phyloP scores from a whole-genome alignment of 2,329 filamentous ascomycete species.

The Colletotrichum scovillei region DNA sequence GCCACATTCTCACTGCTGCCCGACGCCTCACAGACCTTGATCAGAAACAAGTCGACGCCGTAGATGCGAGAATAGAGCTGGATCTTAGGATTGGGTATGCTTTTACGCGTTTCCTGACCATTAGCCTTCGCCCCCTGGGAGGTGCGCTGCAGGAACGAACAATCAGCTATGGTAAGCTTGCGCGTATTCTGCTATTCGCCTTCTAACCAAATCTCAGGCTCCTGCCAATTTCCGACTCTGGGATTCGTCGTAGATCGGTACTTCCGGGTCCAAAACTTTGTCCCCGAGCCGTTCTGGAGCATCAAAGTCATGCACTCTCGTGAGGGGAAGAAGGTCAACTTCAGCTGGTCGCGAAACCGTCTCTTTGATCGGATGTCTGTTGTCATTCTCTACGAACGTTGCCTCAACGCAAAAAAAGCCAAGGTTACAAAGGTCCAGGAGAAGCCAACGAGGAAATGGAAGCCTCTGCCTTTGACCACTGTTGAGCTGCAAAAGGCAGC shows the following conservation, averaged over 20 bases:
- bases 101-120: conserved; percentile 89
- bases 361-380: conserved; percentile 90
- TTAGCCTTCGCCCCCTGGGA: conserved; percentile 79
- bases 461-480: conserved; percentile 91
- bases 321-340: conserved; percentile 82
- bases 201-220: conserved; percentile 61
- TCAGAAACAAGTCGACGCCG: conserved; percentile 86
- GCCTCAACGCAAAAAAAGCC: conserved; percentile 79
- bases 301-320: conserved; percentile 87
- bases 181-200: conserved; percentile 1
- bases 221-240: conserved; percentile 95
- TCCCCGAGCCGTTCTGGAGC: conserved; percentile 91
- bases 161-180: conserved; percentile 80
- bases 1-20: conserved; percentile 88
- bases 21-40: conserved; percentile 82
- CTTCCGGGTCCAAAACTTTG: conserved; percentile 92
- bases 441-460: conserved; percentile 94
- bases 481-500: conserved; percentile 98
- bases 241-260: conserved; percentile 98
- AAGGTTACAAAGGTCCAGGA: conserved; percentile 87
- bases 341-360: conserved; percentile 83
- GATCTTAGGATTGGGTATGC: conserved; percentile 92
- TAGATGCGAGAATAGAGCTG: conserved; percentile 88
- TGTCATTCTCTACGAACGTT: conserved; percentile 86
- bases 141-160: conserved; percentile 72